Evolutionary conservation across 2,329 filamentous ascomycete species (phyloP), one percentile per base, ranked within the genome.

Genomic region (Paraphaeosphaeria sporulosa): DNA sequence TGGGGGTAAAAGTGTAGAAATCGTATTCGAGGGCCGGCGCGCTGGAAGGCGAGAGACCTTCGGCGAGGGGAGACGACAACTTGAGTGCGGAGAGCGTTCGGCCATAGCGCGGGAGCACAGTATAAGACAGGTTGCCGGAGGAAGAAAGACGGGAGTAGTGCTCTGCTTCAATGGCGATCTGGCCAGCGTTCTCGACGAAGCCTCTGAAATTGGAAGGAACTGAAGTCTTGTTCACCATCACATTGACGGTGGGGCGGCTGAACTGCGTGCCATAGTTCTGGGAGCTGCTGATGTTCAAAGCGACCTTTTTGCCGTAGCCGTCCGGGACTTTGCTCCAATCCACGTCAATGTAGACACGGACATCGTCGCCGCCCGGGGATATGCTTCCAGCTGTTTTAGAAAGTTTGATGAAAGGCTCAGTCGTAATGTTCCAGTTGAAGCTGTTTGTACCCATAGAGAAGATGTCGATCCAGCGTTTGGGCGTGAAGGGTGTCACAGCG

Each of bases 201-300:
- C 76, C 76, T 57, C 61, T 68, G 63, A 78, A 78, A 56, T 58
- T 57, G 5, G 70, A 63, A 9, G 76, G 76, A 25, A 78, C 55
- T 2, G 58, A 54, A 2, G 73, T 77, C 60, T 76, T 77, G 61
- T 78, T 77, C 47, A 76, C 66, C 57, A 69, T 70, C 2, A 78
- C 61, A 13, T 69, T 72, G 40, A 78, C 67, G 23, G 68, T 69
- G 0, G 76, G 76, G 32, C 59, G 63, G 30, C 62, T 54, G 36
- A 60, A 73, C 55, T 78, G 74, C 0, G 80, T 78, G 34, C 79
- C 79, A 63, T 80, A 80, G 65, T 75, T 64, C 6, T 71, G 77
- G 36, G 64, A 69, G 23, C 67, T 69, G 46, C 65, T 71, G 52
- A 78, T 69, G 61, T 77, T 78, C 2, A 81, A 62, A 10, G 66